phyloP scores from a whole-genome alignment of 1,139 yeast species.

The Diutina sp. region DNA sequence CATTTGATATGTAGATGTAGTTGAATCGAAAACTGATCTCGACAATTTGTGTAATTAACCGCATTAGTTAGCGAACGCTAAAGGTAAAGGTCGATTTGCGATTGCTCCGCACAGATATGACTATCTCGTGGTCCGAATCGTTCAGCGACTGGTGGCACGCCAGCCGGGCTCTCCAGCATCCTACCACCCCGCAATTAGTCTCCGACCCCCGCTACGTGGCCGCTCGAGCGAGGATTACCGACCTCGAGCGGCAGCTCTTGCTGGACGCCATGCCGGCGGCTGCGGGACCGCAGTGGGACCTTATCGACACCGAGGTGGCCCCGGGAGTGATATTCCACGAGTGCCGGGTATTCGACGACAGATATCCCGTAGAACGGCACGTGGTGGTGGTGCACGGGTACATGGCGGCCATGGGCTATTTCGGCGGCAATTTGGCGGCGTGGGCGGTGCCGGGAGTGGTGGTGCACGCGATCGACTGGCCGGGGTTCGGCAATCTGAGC shows the following conservation, averaged over 20 bases:
- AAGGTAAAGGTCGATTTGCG: too few species aligned
- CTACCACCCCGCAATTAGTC: conserved; percentile 6
- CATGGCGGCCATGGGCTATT: conserved; percentile 36
- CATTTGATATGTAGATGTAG: not conserved
- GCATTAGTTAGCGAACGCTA: not conserved
- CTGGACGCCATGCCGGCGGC: not conserved
- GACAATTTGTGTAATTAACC: not conserved
- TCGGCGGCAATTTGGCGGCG: conserved; percentile 24
- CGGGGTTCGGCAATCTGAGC: conserved; percentile 35
- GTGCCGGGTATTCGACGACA: not conserved
- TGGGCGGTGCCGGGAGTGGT: conserved; percentile 11
- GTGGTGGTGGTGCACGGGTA: conserved; percentile 29
- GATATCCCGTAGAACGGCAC: conserved; percentile 7
- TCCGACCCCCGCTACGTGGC: not conserved
- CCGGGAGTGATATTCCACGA: not conserved
- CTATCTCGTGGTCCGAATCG: conserved; percentile 18
- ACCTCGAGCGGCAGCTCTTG: not conserved
- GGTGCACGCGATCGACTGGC: conserved; percentile 19
- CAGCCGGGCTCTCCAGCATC: conserved; percentile 14
- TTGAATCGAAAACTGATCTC: not conserved
- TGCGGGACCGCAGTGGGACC: not conserved
- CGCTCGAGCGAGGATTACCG: not conserved
- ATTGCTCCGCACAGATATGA: not conserved
- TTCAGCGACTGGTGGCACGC: conserved; percentile 30
- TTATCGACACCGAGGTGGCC: not conserved